Conservation (phyloP, 495 filamentous ascomycete genomes). For the Penicillium canescens region DNA sequence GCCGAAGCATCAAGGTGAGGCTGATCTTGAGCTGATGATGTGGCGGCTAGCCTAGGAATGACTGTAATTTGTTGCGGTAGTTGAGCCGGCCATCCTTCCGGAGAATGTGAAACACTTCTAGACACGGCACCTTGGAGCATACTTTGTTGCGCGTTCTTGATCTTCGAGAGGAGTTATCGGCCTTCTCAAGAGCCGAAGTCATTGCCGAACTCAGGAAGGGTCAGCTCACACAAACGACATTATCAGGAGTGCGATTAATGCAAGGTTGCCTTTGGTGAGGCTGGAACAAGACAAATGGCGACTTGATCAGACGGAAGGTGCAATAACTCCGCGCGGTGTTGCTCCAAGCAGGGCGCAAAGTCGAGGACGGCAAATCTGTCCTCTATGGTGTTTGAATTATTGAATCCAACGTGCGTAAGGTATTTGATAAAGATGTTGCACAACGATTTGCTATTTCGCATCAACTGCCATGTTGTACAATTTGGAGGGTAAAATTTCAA, state of each 20-base stretch:
- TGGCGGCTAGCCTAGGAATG: too few species aligned
- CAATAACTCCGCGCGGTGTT: slow-evolving; percentile 1
- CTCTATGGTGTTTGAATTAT: not conserved
- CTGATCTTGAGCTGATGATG: too few species aligned
- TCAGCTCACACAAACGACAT: slow-evolving; percentile 1
- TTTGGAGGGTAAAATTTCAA: slow-evolving; percentile 1
- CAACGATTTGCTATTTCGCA: not conserved
- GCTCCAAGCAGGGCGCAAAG: not conserved
- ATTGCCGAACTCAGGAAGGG: slow-evolving; percentile 4
- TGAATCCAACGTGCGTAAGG: not conserved
- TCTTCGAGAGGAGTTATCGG: not conserved
- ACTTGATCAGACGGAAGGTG: slow-evolving; percentile 7
- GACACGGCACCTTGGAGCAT: not conserved
- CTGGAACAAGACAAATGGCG: slow-evolving; percentile 15
- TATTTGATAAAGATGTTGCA: not conserved
- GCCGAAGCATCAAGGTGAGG: too few species aligned
- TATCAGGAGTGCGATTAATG: not conserved
- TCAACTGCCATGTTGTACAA: not conserved
- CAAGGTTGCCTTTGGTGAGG: not conserved
- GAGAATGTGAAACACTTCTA: not conserved
- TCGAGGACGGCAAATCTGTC: slow-evolving; percentile 10
- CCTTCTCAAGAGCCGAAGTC: not conserved
- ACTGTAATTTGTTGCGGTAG: too few species aligned
- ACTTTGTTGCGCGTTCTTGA: not conserved
- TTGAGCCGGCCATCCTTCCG: too few species aligned